These are phyloP conservation scores for Rhizopogon vesiculosus DNA, from an alignment of 768 basidiomycete genomes.

Conservation along the genomic window DNA sequence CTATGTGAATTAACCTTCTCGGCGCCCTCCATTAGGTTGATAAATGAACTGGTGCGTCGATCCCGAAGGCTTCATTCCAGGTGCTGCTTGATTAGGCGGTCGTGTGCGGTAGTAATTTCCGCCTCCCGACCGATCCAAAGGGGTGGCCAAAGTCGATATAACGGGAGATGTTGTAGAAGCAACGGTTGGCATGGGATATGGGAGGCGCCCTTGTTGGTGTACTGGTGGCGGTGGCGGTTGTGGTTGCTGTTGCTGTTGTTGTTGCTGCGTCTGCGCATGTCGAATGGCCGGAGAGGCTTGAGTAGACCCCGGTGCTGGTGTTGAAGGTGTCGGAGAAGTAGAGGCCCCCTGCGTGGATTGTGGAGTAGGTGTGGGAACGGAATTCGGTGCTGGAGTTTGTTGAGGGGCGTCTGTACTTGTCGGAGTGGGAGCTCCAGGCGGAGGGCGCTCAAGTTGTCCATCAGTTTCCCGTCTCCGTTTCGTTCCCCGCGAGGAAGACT, in stretches of 20 bases:
- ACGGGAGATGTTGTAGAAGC: constrained; percentile 59
- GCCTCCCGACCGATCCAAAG: constrained; percentile 18
- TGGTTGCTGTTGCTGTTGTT: neutral
- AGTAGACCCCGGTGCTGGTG: constrained; percentile 23
- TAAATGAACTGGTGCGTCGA: constrained; percentile 41
- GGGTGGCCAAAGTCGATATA: constrained; percentile 39
- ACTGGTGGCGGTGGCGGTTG: constrained; percentile 8
- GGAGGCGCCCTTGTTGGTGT: constrained; percentile 29
- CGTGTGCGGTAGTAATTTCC: constrained; percentile 54
- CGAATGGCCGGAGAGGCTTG: constrained; percentile 32
- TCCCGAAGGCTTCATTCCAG: constrained; percentile 21
- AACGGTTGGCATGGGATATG: constrained; percentile 74
- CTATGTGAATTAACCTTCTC: constrained; percentile 15
- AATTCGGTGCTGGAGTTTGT: constrained; percentile 25
- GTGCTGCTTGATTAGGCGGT: constrained; percentile 22
- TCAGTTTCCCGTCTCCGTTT: constrained; percentile 55
- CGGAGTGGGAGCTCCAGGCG: constrained; percentile 15
- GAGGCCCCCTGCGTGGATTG: constrained; percentile 24
- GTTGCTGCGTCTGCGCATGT: constrained; percentile 27
- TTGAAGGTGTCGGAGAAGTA: constrained; percentile 29
- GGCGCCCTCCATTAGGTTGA: constrained; percentile 35
- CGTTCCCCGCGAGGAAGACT: constrained; percentile 58
- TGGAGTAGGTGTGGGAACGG: constrained; percentile 22
- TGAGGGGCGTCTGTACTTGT: constrained; percentile 13
- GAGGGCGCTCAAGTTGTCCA: constrained; percentile 24